phyloP scores from a whole-genome alignment of 495 filamentous ascomycete genomes.

The Hypoxylon fragiforme region DNA sequence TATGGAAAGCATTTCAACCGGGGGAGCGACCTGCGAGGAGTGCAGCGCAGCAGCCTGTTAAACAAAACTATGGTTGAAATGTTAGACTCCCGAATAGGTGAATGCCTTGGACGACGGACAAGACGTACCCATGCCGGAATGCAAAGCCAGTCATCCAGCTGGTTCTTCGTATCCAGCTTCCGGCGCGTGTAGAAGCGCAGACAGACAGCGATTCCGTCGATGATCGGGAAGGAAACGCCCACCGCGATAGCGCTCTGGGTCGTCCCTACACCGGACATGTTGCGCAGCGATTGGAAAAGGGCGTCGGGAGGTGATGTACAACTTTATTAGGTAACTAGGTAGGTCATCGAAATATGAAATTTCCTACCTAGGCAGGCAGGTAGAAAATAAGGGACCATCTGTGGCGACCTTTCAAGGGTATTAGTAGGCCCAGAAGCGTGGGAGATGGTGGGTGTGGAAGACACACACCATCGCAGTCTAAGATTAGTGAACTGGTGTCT shows the following conservation, averaged over 20 bases:
- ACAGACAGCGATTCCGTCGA: neutral
- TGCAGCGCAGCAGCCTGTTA: neutral
- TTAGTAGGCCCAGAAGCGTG: no score
- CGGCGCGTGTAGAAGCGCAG: slow-evolving; percentile 5
- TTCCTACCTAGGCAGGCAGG: no score
- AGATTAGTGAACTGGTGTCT: no score
- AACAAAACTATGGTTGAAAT: neutral
- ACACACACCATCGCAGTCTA: no score
- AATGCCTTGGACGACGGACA: neutral
- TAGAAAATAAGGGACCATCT: no score
- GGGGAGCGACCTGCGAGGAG: neutral
- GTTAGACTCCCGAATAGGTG: neutral
- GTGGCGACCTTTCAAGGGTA: no score
- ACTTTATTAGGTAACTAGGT: no score
- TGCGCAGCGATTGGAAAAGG: no score
- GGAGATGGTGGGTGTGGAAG: no score
- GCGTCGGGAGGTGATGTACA: no score
- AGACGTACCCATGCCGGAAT: slow-evolving; percentile 1
- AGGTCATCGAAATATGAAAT: no score
- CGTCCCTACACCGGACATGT: neutral
- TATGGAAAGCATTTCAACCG: neutral
- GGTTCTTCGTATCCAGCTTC: neutral
- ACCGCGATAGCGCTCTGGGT: neutral
- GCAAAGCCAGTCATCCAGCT: slow-evolving; percentile 1
- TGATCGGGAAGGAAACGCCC: neutral